These are phyloP conservation scores for Thozetella sp. DNA, from an alignment of 495 filamentous ascomycete genomes.

Conservation along the genomic window DNA sequence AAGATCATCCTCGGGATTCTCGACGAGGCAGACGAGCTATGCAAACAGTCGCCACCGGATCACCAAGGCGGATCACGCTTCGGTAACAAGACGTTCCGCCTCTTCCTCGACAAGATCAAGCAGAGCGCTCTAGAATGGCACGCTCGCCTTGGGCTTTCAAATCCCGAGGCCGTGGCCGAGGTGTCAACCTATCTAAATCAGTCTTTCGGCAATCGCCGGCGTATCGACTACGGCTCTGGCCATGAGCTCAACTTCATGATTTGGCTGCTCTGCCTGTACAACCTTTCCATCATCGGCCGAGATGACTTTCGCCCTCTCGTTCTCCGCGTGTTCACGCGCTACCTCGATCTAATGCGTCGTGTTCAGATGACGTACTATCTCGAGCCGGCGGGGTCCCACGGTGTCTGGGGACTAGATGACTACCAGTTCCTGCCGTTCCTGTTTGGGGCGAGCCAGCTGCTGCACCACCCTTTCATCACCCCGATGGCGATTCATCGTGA, in stretches of 20 bases:
- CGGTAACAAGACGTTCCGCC: slow-evolving; percentile 88
- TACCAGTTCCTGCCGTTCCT: slow-evolving; percentile 98
- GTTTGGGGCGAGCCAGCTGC: slow-evolving; percentile 87
- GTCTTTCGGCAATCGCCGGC: slow-evolving; percentile 79
- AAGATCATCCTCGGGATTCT: slow-evolving; percentile 71
- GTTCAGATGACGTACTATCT: slow-evolving; percentile 92
- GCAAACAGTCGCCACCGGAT: slow-evolving; percentile 71
- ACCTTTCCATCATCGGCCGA: slow-evolving; percentile 64
- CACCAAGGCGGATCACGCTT: slow-evolving; percentile 89
- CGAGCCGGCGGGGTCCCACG: slow-evolving; percentile 92
- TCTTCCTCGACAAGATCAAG: slow-evolving; percentile 73
- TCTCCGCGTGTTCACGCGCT: slow-evolving; percentile 77
- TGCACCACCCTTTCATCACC: slow-evolving; percentile 84
- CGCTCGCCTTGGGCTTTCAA: slow-evolving; percentile 51
- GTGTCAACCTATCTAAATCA: slow-evolving; percentile 78
- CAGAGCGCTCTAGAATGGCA: slow-evolving; percentile 61
- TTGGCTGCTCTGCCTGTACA: slow-evolving; percentile 89
- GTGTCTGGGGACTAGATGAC: slow-evolving; percentile 97
- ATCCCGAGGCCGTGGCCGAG: slow-evolving; percentile 63
- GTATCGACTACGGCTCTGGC: slow-evolving; percentile 97
- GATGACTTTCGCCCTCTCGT: slow-evolving; percentile 73
- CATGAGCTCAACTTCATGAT: slow-evolving; percentile 96
- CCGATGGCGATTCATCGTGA: slow-evolving; percentile 86
- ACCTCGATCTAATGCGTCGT: slow-evolving; percentile 76
- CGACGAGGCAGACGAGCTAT: slow-evolving; percentile 60